Conservation (phyloP, 2,329 filamentous ascomycete genomes). For the Allantophomopsis cytisporea region DNA sequence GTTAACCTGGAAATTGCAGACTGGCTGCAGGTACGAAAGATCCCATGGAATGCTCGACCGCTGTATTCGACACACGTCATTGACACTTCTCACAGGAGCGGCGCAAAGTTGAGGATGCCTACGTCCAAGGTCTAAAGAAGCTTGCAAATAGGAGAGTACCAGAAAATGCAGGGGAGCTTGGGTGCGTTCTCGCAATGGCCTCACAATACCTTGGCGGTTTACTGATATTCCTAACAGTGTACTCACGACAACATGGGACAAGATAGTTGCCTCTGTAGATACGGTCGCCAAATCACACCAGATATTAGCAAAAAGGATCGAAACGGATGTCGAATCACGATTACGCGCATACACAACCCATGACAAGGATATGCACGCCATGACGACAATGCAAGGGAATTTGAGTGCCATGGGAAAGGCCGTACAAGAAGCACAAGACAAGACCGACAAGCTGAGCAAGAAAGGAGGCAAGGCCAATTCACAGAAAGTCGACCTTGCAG, state of each 20-base stretch:
- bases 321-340: constrained; percentile 76
- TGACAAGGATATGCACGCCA: constrained; percentile 64
- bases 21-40: constrained; percentile 73
- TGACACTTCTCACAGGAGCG: constrained; percentile 53
- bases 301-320: constrained; percentile 66
- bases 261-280: constrained; percentile 68
- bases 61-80: background rate
- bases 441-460: constrained; percentile 68
- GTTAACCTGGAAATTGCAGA: constrained; percentile 88
- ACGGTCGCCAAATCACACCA: constrained; percentile 75
- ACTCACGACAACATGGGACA: constrained; percentile 83
- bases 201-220: background rate
- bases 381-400: constrained; percentile 72
- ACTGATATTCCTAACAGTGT: constrained; percentile 43
- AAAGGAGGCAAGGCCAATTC: constrained; percentile 68
- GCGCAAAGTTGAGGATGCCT: constrained; percentile 80
- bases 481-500: constrained; percentile 64
- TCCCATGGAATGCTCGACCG: too few relatives aligned
- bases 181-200: constrained; percentile 40
- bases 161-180: constrained; percentile 68
- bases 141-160: constrained; percentile 62
- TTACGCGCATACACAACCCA: constrained; percentile 61
- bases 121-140: constrained; percentile 70
- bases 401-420: constrained; percentile 70
- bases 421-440: constrained; percentile 71